Conservation (phyloP, 1,284 basidiomycete species). For the Porogramme epimiltina region DNA sequence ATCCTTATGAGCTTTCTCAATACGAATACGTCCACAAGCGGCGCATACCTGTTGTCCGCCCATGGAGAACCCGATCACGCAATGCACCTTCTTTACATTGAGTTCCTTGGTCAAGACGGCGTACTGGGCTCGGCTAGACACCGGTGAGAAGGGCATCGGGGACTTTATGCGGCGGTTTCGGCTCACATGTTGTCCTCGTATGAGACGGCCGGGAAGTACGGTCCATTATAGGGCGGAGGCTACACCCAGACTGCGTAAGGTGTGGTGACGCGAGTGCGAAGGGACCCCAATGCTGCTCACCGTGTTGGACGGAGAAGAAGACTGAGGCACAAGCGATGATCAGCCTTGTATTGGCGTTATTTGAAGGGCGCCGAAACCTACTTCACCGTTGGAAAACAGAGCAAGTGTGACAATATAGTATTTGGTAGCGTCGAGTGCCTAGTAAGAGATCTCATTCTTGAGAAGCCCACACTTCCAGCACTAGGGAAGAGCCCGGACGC, state of each 20-base stretch:
- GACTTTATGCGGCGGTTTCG: not conserved
- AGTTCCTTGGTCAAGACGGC: slow-evolving; percentile 52
- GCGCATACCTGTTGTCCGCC: slow-evolving; percentile 54
- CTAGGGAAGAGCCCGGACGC: not conserved
- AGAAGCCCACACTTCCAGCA: no score
- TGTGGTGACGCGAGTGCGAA: not conserved
- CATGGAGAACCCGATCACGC: slow-evolving; percentile 64
- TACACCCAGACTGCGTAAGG: slow-evolving; percentile 16
- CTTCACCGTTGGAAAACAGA: slow-evolving; percentile 61
- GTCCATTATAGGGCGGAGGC: slow-evolving; percentile 42
- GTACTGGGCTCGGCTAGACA: slow-evolving; percentile 53
- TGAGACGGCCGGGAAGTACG: slow-evolving; percentile 42
- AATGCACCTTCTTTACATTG: slow-evolving; percentile 48
- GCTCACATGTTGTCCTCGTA: slow-evolving; percentile 63
- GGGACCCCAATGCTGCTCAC: slow-evolving; percentile 28
- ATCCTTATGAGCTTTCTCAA: not conserved
- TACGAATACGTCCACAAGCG: not conserved
- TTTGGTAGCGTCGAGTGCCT: slow-evolving; percentile 50
- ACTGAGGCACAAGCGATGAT: slow-evolving; percentile 31
- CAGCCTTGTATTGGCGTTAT: not conserved
- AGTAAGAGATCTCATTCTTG: no score
- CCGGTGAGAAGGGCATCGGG: slow-evolving; percentile 5
- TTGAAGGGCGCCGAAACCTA: slow-evolving; percentile 25
- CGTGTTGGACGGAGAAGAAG: slow-evolving; percentile 65
- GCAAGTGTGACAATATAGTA: slow-evolving; percentile 62